phyloP scores from a whole-genome alignment of 495 filamentous ascomycete genomes.

The Staphylotrichum tortipilum region DNA sequence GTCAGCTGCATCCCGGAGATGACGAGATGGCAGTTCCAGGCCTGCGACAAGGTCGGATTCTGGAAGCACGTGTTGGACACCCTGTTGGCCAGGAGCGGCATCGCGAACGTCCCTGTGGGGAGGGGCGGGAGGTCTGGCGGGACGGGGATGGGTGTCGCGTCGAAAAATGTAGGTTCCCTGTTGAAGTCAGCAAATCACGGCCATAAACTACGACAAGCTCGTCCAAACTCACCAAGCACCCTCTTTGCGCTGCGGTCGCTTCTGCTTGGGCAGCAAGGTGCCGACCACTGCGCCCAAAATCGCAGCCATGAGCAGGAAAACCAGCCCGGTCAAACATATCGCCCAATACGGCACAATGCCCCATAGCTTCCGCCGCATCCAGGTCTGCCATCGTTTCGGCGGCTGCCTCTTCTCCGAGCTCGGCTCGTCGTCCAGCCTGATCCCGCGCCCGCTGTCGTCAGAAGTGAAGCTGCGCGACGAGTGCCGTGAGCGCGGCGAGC shows the following conservation, averaged over 20 bases:
- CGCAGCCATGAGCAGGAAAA: constrained; percentile 51
- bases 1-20: constrained; percentile 29
- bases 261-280: constrained; percentile 24
- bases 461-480: constrained; percentile 43
- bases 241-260: constrained; percentile 20
- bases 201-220: not conserved
- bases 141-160: constrained; percentile 54
- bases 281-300: constrained; percentile 53
- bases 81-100: constrained; percentile 51
- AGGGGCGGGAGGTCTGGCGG: constrained; percentile 50
- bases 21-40: constrained; percentile 59
- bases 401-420: constrained; percentile 35
- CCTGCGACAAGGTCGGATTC: constrained; percentile 46
- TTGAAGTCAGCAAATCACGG: constrained; percentile 10
- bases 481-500: constrained; percentile 44
- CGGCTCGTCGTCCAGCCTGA: constrained; percentile 30
- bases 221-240: constrained; percentile 15
- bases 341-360: constrained; percentile 63
- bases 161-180: constrained; percentile 40
- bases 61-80: constrained; percentile 59
- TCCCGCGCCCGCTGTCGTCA: constrained; percentile 35
- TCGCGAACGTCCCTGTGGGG: constrained; percentile 54
- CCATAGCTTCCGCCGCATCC: constrained; percentile 50
- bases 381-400: constrained; percentile 47
- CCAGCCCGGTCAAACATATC: constrained; percentile 44